phyloP scores from a whole-genome alignment of 306 rosid genomes.

The Fagus sylvatica region DNA sequence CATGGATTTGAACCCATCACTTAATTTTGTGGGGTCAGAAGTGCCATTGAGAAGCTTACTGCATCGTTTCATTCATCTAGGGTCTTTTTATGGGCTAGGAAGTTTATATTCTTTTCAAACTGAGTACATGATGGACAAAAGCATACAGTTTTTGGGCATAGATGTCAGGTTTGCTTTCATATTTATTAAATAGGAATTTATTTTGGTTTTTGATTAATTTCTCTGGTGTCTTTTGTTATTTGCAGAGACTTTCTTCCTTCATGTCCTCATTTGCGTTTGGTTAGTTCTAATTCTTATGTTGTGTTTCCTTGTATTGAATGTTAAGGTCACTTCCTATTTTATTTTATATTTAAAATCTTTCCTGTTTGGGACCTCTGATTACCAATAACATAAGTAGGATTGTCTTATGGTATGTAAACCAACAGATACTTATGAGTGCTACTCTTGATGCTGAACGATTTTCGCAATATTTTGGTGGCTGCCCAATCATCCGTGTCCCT shows the following conservation, averaged over 20 bases:
- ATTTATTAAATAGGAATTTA: neutral
- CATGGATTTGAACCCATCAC: neutral
- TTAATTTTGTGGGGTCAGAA: neutral
- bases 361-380: conserved; percentile 1
- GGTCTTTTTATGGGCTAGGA: neutral
- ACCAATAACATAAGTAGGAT: neutral
- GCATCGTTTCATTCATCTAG: neutral
- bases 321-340: neutral
- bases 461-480: conserved; percentile 91
- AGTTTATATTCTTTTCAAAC: neutral
- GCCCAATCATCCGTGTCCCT: conserved; percentile 84
- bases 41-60: neutral
- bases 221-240: conserved; percentile 18
- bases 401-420: conserved; percentile 3
- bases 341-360: neutral
- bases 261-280: conserved; percentile 74
- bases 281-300: conserved; percentile 39
- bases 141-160: neutral
- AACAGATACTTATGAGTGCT: conserved; percentile 96
- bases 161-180: neutral
- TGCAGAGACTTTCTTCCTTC: conserved; percentile 91
- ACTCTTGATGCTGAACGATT: conserved; percentile 81
- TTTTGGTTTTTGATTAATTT: conserved; percentile 31
- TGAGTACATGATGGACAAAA: neutral
- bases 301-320: too few relatives aligned